A percentile compares a stretch with the other conserved stretches of the same genome.
phyloP scores from a whole-genome alignment of 2,329 filamentous ascomycete genomes.

The Sarocladium oryzae region DNA sequence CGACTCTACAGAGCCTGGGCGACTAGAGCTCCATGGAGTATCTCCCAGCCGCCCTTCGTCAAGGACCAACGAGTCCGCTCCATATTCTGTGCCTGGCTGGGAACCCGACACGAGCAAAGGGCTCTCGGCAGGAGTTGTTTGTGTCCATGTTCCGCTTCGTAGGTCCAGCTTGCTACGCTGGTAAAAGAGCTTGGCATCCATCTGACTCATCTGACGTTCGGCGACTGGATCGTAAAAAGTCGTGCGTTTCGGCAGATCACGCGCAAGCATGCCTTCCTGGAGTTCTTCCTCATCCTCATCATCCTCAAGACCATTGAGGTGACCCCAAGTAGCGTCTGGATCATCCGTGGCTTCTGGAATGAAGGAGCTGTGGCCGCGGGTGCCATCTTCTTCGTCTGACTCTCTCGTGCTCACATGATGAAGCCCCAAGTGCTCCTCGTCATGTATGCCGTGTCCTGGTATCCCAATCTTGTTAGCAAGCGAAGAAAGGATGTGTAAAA shows the following conservation, averaged over 20 bases:
- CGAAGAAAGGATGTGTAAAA: background rate
- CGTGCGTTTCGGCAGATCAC: constrained; percentile 62
- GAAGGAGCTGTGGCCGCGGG: constrained; percentile 9
- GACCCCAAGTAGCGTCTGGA: constrained; percentile 9
- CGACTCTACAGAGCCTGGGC: constrained; percentile 4
- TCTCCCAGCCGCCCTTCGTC: constrained; percentile 34
- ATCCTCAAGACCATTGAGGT: constrained; percentile 15
- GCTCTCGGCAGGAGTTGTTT: constrained; percentile 39
- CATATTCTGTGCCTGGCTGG: constrained; percentile 28
- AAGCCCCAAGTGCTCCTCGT: constrained; percentile 5
- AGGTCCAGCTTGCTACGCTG: constrained; percentile 65
- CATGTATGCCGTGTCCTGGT: constrained; percentile 1
- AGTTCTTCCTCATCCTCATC: constrained; percentile 27
- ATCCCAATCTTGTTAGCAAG: background rate
- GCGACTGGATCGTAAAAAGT: constrained; percentile 90
- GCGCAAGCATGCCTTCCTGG: constrained; percentile 51
- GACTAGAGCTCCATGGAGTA: background rate
- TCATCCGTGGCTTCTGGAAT: constrained; percentile 17
- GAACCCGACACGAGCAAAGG: constrained; percentile 34
- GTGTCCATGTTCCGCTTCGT: constrained; percentile 30
- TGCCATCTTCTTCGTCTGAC: constrained; percentile 26
- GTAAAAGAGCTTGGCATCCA: constrained; percentile 93
- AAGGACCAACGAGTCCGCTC: constrained; percentile 27
- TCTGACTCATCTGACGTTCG: constrained; percentile 90
- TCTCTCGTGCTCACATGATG: constrained; percentile 19